phyloP scores from a whole-genome alignment of 148 eudicot genomes.

The Euryodendron excelsum region DNA sequence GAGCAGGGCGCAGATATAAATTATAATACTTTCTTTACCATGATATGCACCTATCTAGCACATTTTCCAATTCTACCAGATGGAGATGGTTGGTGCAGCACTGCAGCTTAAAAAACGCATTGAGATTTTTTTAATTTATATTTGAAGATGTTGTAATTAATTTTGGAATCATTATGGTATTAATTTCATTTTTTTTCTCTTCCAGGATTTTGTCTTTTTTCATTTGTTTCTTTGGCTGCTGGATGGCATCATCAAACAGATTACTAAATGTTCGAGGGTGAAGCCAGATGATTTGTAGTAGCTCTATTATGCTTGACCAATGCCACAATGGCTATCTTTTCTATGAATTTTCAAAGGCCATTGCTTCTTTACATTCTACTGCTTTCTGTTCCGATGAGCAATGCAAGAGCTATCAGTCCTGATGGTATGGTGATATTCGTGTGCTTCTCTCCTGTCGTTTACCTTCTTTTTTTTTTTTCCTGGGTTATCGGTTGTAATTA shows the following conservation, averaged over 20 bases:
- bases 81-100: background rate
- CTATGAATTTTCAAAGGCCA: constrained; percentile 32
- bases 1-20: no score
- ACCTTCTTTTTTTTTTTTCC: background rate
- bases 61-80: background rate
- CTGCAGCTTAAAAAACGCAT: background rate
- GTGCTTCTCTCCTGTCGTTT: background rate
- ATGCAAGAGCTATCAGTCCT: constrained; percentile 55
- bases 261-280: constrained; percentile 24
- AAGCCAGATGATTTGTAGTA: constrained; percentile 51
- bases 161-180: background rate
- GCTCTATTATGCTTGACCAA: constrained; percentile 49
- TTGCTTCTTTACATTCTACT: constrained; percentile 37
- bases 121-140: background rate
- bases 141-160: no score
- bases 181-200: background rate
- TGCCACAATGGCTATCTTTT: constrained; percentile 53
- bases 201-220: background rate
- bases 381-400: constrained; percentile 36
- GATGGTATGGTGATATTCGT: constrained; percentile 49
- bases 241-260: constrained; percentile 24
- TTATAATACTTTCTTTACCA: no score
- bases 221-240: no score
- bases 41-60: background rate
- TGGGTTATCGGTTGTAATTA: background rate